Base-by-base conservation (phyloP, 2,329 filamentous ascomycete species). In the Trichoderma sp. region DNA sequence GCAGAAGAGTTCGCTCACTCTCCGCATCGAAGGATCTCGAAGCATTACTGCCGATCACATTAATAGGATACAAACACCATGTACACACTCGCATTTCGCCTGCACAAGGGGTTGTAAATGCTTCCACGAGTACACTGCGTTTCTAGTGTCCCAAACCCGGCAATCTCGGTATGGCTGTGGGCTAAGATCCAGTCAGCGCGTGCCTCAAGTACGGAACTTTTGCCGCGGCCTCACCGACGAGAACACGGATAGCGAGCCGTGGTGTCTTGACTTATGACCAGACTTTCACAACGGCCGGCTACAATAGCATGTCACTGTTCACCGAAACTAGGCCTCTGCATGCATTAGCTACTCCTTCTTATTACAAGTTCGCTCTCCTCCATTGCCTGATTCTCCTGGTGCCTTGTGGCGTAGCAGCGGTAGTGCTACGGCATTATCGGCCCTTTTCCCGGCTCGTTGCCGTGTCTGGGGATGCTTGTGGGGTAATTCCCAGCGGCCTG, bases 361-460 rank as follows among this genome's bases (percentile, higher is more conserved):
- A 64, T 47, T 64, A 43, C 61, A 64, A 47, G 61, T 62, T 47
- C 53, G 26, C 9, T 60, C 53, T 68, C 24, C 64, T 57, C 24
- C 34, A 24, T 26, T 47, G 15, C 53, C 15, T 24, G n/a, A 53
- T 68, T 39, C n/a, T 39, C 32, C 15, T 60, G 11, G 53, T 57
- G 34, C 32, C 39, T 60, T 24, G 26, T 68, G 65, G 65, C 66
- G 39, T 47, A 24, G 36, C 28, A 12, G 14, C 28, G 56, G 36
- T 57, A 14, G 56, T 43, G 66, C 66, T 39, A 60, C 57, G 66
- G 65, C 66, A 51, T 21, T 69, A 69, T 69, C 66, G 66, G 66
- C 66, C 66, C 66, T 69, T 61, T 69, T 60, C 28, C 66, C 66
- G 56, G 66, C 66, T 60, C 66, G 56, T 61, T 69, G 36, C 66